Evolutionary conservation across 1,284 basidiomycete genomes (phyloP), one percentile per base, ranked within the genome.

Genomic region (Irpex lacteus): DNA sequence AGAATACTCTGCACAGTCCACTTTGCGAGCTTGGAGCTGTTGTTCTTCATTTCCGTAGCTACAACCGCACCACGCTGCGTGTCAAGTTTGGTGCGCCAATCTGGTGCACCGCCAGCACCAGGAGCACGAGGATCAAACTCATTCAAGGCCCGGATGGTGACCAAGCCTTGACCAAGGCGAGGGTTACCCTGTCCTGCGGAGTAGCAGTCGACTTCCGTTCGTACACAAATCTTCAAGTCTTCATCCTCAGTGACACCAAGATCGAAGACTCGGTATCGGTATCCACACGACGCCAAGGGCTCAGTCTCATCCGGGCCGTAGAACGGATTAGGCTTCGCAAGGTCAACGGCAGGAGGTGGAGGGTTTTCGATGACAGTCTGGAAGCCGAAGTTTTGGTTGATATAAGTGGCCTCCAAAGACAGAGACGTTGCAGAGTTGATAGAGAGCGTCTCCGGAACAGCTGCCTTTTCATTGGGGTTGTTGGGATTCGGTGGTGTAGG

Each of bases 41-140:
- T 99, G 82, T 99, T 99, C 85, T 99, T 99, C 98, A 99, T 98
- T 83, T 99, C 98, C 52, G 95, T 98, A 56, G 98, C 96, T 64
- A 99, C 95, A 54, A 99, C 97, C 2, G 98, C 98, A 72, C 98
- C 98, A 65, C 96, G 90, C 78, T 98, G 96, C 6, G 92, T 89
- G 78, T 99, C 98, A 60, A 99, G 83, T 78, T 98, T 98, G 59
- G 92, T 86, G 59, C 96, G 89, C 98, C 98, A 99, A 78, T 99
- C 98, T 21, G 95, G 94, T 15, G 97, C 96, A 61, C 94, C 94
- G 59, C 95, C 95, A 1, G 93, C 89, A 40, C 97, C 97, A 70
- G 90, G 88, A 1, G 95, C 86, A 62, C 94, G 87, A n/a, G 95
- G 85, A 76, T 98, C 97, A 76, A 98, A 99, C 77, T 99, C 98